These are phyloP conservation scores for Orbilia oligospora DNA, from an alignment of 2,329 filamentous ascomycete species.

Conservation along the genomic window DNA sequence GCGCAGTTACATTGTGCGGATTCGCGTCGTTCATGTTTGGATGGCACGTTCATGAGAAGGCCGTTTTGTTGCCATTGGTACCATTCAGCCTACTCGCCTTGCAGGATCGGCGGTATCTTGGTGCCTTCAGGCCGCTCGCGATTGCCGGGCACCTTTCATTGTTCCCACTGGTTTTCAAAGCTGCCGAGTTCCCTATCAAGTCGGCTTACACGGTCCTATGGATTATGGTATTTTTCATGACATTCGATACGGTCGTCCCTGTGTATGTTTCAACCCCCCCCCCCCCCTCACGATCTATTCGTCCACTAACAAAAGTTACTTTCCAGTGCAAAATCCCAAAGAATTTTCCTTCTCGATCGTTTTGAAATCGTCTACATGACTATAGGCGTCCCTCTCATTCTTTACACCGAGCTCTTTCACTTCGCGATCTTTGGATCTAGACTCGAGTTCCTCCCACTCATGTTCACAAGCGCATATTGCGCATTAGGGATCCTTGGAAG, in stretches of 20 bases:
- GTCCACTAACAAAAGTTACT: slow-evolving; percentile 7
- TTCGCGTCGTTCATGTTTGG: slow-evolving; percentile 98
- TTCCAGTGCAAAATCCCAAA: slow-evolving; percentile 70
- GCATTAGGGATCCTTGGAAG: slow-evolving; percentile 95
- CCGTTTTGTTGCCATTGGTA: slow-evolving; percentile 91
- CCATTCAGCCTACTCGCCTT: slow-evolving; percentile 94
- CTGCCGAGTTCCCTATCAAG: slow-evolving; percentile 93
- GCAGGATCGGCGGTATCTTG: slow-evolving; percentile 88
- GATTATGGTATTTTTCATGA: slow-evolving; percentile 86
- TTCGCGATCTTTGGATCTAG: slow-evolving; percentile 83
- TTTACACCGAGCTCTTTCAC: slow-evolving; percentile 89
- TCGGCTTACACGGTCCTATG: slow-evolving; percentile 92
- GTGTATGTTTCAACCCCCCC: slow-evolving; percentile 73
- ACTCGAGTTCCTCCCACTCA: slow-evolving; percentile 92
- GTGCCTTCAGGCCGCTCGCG: slow-evolving; percentile 90
- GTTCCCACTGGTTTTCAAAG: slow-evolving; percentile 92
- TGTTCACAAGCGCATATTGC: slow-evolving; percentile 96
- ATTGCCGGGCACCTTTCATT: slow-evolving; percentile 95
- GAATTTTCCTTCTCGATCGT: slow-evolving; percentile 90
- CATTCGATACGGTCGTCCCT: slow-evolving; percentile 88
- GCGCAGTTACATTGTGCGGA: slow-evolving; percentile 89
- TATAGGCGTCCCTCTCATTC: slow-evolving; percentile 87
- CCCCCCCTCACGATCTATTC: too few relatives aligned
- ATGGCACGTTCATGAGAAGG: slow-evolving; percentile 99
- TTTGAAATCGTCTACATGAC: slow-evolving; percentile 92